Evolutionary conservation across 352 stramenopile genomes (phyloP).

Genomic region (Pythium sukuiense): DNA sequence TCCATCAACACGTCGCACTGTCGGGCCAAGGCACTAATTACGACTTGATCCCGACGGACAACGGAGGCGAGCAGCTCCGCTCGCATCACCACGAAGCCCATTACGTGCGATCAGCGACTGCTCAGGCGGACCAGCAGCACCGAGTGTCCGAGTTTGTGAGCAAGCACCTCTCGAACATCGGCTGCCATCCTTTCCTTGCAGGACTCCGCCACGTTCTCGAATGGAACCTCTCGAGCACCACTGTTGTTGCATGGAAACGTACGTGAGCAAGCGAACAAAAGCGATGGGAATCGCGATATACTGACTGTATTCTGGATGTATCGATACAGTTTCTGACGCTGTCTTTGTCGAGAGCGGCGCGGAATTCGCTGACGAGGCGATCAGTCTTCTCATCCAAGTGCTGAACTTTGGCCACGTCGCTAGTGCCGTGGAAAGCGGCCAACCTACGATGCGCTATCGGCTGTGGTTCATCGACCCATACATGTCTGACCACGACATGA

Average conservation of each 20-base stretch:
- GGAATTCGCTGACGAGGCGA: slow-evolving; percentile 47
- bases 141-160: slow-evolving; percentile 50
- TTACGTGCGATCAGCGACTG: slow-evolving; percentile 41
- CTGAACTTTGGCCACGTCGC: slow-evolving; percentile 64
- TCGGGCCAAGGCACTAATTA: slow-evolving; percentile 59
- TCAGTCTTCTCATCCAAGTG: slow-evolving; percentile 50
- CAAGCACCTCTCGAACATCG: slow-evolving; percentile 46
- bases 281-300: no score
- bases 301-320: not conserved
- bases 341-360: slow-evolving; percentile 74
- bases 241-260: slow-evolving; percentile 70
- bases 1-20: slow-evolving; percentile 34
- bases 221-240: slow-evolving; percentile 65
- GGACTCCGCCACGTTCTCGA: slow-evolving; percentile 53
- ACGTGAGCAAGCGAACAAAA: slow-evolving; percentile 17
- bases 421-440: slow-evolving; percentile 9
- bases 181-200: slow-evolving; percentile 67
- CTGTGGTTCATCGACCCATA: slow-evolving; percentile 72
- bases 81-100: slow-evolving; percentile 41
- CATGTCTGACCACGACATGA: slow-evolving; percentile 69
- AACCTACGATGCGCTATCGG: slow-evolving; percentile 35
- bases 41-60: slow-evolving; percentile 33
- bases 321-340: slow-evolving; percentile 57
- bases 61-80: slow-evolving; percentile 31
- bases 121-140: slow-evolving; percentile 38